These are phyloP conservation scores for Myrica gale DNA, from an alignment of 306 rosid species.

Conservation along the genomic window DNA sequence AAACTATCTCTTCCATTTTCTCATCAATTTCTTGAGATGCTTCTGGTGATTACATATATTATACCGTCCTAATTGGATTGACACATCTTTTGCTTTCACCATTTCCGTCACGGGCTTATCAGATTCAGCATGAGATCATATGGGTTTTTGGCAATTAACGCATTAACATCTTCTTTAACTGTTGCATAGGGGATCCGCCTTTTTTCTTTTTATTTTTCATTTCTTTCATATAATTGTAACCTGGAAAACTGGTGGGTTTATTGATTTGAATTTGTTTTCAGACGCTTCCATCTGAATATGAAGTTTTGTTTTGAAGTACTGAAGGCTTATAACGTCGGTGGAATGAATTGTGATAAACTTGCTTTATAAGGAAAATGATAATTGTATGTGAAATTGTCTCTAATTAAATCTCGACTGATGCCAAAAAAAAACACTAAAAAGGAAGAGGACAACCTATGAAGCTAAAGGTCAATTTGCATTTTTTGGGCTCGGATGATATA, in stretches of 20 bases:
- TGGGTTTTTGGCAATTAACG: neutral
- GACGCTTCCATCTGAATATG: neutral
- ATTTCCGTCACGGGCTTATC: neutral
- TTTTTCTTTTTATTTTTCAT: neutral
- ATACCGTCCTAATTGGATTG: too few species aligned
- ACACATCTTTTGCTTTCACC: neutral
- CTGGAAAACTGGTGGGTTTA: neutral
- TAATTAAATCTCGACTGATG: too few species aligned
- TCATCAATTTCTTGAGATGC: slow-evolving; percentile 45
- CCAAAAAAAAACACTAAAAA: too few species aligned
- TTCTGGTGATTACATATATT: slow-evolving; percentile 27
- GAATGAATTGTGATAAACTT: too few species aligned
- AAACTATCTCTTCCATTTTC: slow-evolving; percentile 56
- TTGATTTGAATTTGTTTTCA: neutral
- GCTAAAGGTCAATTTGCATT: too few species aligned
- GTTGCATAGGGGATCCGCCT: neutral
- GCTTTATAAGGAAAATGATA: too few species aligned
- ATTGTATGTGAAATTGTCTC: too few species aligned
- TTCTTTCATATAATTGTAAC: neutral
- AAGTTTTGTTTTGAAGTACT: too few species aligned
- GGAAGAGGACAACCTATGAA: too few species aligned
- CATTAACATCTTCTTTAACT: neutral
- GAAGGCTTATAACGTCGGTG: too few species aligned
- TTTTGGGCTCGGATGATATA: too few species aligned
- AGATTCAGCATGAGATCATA: neutral